Evolutionary conservation across 805 yeast genomes (phyloP), one percentile per base, ranked within the genome.

Genomic region (Myxozyma lipomycoides): DNA sequence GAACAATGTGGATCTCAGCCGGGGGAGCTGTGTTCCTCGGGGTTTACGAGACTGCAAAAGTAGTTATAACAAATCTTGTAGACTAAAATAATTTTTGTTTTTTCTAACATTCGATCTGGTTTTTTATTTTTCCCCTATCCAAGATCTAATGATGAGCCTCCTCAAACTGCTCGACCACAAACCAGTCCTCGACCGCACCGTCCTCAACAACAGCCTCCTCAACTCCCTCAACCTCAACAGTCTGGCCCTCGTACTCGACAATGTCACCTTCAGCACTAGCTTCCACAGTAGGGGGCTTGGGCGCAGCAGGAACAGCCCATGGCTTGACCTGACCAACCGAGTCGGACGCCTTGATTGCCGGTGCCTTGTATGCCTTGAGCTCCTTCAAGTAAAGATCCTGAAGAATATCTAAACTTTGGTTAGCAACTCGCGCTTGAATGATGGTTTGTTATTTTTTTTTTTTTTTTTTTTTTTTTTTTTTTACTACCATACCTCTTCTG

Each of bases 21-120:
- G 99, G 99, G 19, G 99, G 99, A 25, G 96, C 98, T 17, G 89
- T 95, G 17, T 93, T 95, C 72, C 73, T 93, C 49, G 99, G 99
- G 3, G 86, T 87, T 48, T 93, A 93, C 64, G 99, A 95, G 68
- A 67, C 82, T 2, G 67, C 63, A 3, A 55, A 56, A 45, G 17
- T 44, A 10, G n/a, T n/a, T n/a, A n/a, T n/a, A n/a, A n/a, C n/a
- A n/a, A n/a, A n/a, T n/a, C n/a, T n/a, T n/a, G n/a, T 46, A 21
- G 28, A n/a, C n/a, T n/a, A n/a, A n/a, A n/a, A n/a, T n/a, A n/a
- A n/a, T n/a, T n/a, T n/a, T n/a, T n/a, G n/a, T n/a, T n/a, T n/a
- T 36, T 15, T 19, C 28, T 5, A 40, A 40, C 10, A 40, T 40
- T 26, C 44, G 26, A 7, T 40, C 30, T 23, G 44, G 44, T 23